Evolutionary conservation across 2,329 filamentous ascomycete genomes (phyloP).

Genomic region (Zymoseptoria brevis): DNA sequence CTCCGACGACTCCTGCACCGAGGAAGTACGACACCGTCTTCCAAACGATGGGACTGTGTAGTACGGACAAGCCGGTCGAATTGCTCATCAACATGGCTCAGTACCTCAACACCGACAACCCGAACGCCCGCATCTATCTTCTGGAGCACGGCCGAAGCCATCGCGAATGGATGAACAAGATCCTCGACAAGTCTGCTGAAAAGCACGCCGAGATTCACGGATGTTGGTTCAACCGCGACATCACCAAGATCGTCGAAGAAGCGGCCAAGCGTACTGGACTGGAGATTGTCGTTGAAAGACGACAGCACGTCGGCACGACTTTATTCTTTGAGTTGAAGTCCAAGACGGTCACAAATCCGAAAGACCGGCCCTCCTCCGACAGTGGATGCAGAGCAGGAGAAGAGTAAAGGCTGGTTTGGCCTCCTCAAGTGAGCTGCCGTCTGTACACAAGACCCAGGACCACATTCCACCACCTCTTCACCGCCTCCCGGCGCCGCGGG

Average conservation of each 20-base stretch:
- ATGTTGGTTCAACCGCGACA: conserved; percentile 48
- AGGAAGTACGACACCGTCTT: conserved; percentile 43
- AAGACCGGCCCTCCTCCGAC: background rate
- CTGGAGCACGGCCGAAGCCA: conserved; percentile 45
- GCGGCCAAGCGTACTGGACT: conserved; percentile 41
- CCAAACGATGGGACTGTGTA: conserved; percentile 47
- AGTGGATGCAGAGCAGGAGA: background rate
- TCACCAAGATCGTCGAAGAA: conserved; percentile 41
- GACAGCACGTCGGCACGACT: conserved; percentile 43
- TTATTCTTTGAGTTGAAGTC: conserved; percentile 44
- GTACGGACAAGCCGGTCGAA: conserved; percentile 37
- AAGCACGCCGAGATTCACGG: conserved; percentile 43
- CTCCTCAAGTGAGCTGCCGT: conserved; percentile 4
- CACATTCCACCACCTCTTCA: no score
- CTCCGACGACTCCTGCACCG: conserved; percentile 23
- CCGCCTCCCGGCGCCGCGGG: no score
- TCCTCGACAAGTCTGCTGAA: conserved; percentile 40
- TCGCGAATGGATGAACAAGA: conserved; percentile 40
- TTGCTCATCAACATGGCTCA: conserved; percentile 38
- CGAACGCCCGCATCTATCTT: conserved; percentile 39
- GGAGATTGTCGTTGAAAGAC: conserved; percentile 38
- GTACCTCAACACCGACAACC: conserved; percentile 33
- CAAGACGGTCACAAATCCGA: background rate
- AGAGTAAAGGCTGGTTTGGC: conserved; percentile 8
- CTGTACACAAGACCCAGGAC: no score